Conservation (phyloP, 768 basidiomycete species). For the Baorangia bicolor region DNA sequence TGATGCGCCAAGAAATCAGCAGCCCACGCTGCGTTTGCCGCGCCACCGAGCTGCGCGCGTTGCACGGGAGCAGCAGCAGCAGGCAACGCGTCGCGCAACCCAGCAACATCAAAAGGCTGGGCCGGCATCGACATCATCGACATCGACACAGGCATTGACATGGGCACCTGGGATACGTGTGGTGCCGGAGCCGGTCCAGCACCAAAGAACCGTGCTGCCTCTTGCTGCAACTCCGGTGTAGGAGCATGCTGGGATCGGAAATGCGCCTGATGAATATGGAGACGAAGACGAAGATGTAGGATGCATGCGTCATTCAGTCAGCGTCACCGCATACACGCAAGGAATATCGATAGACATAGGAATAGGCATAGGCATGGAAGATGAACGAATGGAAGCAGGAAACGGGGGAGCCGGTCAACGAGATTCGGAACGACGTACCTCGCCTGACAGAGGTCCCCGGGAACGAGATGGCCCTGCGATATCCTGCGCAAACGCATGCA, state of each 20-base stretch:
- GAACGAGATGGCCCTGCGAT: conserved; percentile 56
- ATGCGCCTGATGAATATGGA: conserved; percentile 36
- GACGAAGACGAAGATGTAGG: not conserved
- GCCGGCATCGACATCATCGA: conserved; percentile 29
- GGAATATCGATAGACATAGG: not conserved
- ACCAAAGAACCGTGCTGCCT: conserved; percentile 71
- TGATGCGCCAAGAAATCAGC: conserved; percentile 51
- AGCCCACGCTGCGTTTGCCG: conserved; percentile 49
- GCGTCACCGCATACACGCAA: not conserved
- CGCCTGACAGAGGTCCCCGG: conserved; percentile 45
- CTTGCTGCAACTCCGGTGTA: conserved; percentile 50
- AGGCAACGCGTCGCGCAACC: conserved; percentile 29
- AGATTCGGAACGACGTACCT: conserved; percentile 43
- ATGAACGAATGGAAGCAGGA: conserved; percentile 4
- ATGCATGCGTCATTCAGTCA: not conserved
- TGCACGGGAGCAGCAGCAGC: conserved; percentile 5
- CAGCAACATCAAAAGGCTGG: conserved; percentile 57
- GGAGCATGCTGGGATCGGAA: conserved; percentile 57
- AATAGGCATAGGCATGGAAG: not conserved
- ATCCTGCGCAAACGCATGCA: conserved; percentile 47
- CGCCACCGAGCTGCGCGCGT: conserved; percentile 18
- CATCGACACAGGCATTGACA: not conserved
- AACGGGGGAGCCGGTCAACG: conserved; percentile 9
- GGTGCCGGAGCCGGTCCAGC: conserved; percentile 23
- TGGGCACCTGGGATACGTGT: conserved; percentile 21